These are phyloP conservation scores for Betula pendula DNA, from an alignment of 306 rosid genomes.

Conservation along the genomic window DNA sequence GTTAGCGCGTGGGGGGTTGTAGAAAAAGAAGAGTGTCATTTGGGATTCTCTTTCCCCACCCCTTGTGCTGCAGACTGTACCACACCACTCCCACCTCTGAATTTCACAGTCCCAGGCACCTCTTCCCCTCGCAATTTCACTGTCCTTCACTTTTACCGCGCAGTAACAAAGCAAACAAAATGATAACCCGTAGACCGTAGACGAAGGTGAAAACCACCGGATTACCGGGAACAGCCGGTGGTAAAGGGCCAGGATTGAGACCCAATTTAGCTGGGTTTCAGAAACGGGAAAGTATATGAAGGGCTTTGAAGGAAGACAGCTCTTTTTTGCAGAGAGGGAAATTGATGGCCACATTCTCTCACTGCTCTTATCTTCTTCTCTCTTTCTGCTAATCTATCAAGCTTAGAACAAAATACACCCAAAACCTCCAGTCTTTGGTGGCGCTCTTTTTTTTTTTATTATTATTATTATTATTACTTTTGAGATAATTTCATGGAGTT, in stretches of 20 bases:
- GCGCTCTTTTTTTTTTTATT: background rate
- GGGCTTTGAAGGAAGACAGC: slow-evolving; percentile 26
- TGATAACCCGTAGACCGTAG: slow-evolving; percentile 15
- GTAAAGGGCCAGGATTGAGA: background rate
- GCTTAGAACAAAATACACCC: background rate
- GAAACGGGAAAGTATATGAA: slow-evolving; percentile 61
- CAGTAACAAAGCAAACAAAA: background rate
- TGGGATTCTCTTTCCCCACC: background rate
- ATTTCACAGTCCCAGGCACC: background rate
- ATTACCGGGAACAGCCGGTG: slow-evolving; percentile 59
- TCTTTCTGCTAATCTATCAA: background rate
- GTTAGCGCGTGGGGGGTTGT: slow-evolving; percentile 31
- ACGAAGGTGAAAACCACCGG: slow-evolving; percentile 30
- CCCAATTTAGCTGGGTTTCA: slow-evolving; percentile 7
- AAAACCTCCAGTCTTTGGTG: background rate
- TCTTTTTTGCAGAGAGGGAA: slow-evolving; percentile 33
- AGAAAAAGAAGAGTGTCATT: background rate
- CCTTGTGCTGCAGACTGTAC: background rate
- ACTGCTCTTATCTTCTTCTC: slow-evolving; percentile 19
- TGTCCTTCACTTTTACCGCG: background rate
- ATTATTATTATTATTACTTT: too few relatives aligned
- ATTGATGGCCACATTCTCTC: slow-evolving; percentile 35
- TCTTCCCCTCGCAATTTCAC: background rate
- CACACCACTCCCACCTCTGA: slow-evolving; percentile 5
- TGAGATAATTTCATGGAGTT: slow-evolving; percentile 52